Percentiles rank a stretch among this genome's conserved stretches.
phyloP scores from a whole-genome alignment of 1,139 yeast species.

The Candida dubliniensis region DNA sequence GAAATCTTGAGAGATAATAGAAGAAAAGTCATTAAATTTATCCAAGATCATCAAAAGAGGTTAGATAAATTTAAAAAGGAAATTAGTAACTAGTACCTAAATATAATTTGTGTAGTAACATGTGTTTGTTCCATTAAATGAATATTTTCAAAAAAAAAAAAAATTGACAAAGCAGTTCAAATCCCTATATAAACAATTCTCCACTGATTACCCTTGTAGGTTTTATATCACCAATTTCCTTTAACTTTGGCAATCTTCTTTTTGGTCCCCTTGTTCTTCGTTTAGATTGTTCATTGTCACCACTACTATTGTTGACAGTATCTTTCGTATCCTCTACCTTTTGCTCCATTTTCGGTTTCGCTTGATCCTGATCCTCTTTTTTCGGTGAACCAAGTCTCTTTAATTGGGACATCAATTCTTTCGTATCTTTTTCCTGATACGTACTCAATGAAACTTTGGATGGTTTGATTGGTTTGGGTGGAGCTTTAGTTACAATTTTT shows the following conservation, averaged over 20 bases:
- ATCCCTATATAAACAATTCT: constrained; percentile 29
- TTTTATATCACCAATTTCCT: constrained; percentile 25
- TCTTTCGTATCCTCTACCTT: constrained; percentile 10
- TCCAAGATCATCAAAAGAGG: constrained; percentile 60
- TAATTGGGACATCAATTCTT: constrained; percentile 25
- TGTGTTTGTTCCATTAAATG: too few species aligned
- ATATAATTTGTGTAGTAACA: too few species aligned
- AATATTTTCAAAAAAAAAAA: too few species aligned
- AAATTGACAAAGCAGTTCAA: too few species aligned
- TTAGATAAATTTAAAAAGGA: constrained; percentile 55
- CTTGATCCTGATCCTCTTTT: background rate
- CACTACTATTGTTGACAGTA: constrained; percentile 20
- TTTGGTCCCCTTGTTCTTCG: constrained; percentile 72
- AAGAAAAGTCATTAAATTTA: constrained; percentile 56
- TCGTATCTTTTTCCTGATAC: constrained; percentile 26
- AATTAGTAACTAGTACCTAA: constrained; percentile 11
- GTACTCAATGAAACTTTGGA: constrained; percentile 17
- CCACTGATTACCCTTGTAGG: constrained; percentile 35
- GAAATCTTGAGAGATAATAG: constrained; percentile 56
- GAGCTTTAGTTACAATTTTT: constrained; percentile 8
- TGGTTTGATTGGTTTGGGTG: constrained; percentile 13
- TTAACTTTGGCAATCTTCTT: constrained; percentile 49
- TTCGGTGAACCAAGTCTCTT: constrained; percentile 15
- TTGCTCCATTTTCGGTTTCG: background rate
- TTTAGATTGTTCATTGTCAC: constrained; percentile 59